Base-by-base conservation (phyloP, 257 asterid genomes). In the Solanum microdontum region DNA sequence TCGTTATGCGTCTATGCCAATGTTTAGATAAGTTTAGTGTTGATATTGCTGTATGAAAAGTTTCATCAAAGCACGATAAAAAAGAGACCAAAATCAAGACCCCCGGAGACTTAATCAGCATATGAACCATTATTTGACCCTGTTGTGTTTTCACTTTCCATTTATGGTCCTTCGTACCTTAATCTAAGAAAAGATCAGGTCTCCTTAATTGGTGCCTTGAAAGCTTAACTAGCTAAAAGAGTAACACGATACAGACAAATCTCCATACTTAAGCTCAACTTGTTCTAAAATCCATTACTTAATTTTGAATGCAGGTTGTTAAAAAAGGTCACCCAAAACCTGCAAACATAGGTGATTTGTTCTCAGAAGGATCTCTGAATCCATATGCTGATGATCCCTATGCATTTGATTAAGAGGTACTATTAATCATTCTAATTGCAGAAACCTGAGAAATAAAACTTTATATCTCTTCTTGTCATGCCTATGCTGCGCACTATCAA, bases 361-460 rank as follows among this genome's bases (percentile, higher is more conserved):
- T 97, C 91, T 90, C 98, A 11, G 99, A 97, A 92, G 99, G 99
- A 89, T 96, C 98, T 64, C 88, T 97, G 92, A 95, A 97, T 90
- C 99, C 99, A 66, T 97, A 97, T 88, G 96, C 92, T 82, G 99
- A 97, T 90, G 99, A 97, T 90, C 99, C 99, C 64, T 97, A 94
- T 90, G 97, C 98, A 77, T 97, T 97, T 91, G 96, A 92, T 87
- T 96, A 93, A 93, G 93, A 94, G 99, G 98, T 97, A 93, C 77
- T 83, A 45, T 48, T 24, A 43, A 19, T 45, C 9, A 24, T 77
- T 76, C 84, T 40, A 23, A 77, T 77, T 77, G 34, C 84, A 77
- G 84, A 77, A 77, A 39, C 60, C 84, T 39, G 58, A 39, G 62
- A 76, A 37, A 37, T 23, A 39, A 12, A 24, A 12, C 33, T 76